Conservation (phyloP, 2,329 filamentous ascomycete genomes). For the Escovopsis weberi region DNA sequence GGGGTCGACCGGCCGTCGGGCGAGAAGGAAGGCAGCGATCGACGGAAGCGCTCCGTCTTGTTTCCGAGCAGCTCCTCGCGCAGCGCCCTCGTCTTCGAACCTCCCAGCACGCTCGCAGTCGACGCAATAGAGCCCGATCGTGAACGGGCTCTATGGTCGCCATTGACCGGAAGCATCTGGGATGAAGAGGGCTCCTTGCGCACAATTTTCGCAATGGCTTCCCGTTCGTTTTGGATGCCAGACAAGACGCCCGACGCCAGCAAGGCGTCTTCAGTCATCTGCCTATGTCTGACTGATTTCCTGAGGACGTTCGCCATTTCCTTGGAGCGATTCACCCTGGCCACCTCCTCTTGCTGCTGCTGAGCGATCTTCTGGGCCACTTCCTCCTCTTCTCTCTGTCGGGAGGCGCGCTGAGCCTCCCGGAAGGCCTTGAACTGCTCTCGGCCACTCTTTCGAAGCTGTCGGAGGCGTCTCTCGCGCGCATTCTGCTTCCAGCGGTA, state of each 20-base stretch:
- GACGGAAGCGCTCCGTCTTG: slow-evolving; percentile 19
- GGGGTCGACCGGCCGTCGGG: slow-evolving; percentile 13
- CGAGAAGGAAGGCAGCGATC: slow-evolving; percentile 23
- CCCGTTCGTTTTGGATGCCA: slow-evolving; percentile 24
- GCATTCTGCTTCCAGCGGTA: slow-evolving; percentile 39
- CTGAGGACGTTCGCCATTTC: slow-evolving; percentile 20
- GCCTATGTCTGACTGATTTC: slow-evolving; percentile 16
- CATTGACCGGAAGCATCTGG: slow-evolving; percentile 7
- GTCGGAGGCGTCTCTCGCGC: slow-evolving; percentile 31
- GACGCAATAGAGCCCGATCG: slow-evolving; percentile 9
- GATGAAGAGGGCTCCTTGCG: slow-evolving; percentile 10
- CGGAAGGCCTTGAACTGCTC: slow-evolving; percentile 35
- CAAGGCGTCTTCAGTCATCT: slow-evolving; percentile 22
- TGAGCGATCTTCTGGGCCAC: slow-evolving; percentile 14
- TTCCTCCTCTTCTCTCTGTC: slow-evolving; percentile 20
- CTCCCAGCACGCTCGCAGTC: slow-evolving; percentile 7
- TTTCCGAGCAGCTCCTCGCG: slow-evolving; percentile 12
- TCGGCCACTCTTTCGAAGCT: slow-evolving; percentile 36
- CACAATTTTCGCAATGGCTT: slow-evolving; percentile 21
- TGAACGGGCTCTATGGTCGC: slow-evolving; percentile 5
- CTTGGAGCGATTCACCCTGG: slow-evolving; percentile 19
- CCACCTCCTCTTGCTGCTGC: slow-evolving; percentile 10
- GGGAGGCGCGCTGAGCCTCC: slow-evolving; percentile 20
- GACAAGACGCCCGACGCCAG: slow-evolving; percentile 28
- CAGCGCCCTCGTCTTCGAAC: slow-evolving; percentile 16